Evolutionary conservation across 345 rosid genomes (phyloP).

Genomic region (Melaleuca quinquenervia): DNA sequence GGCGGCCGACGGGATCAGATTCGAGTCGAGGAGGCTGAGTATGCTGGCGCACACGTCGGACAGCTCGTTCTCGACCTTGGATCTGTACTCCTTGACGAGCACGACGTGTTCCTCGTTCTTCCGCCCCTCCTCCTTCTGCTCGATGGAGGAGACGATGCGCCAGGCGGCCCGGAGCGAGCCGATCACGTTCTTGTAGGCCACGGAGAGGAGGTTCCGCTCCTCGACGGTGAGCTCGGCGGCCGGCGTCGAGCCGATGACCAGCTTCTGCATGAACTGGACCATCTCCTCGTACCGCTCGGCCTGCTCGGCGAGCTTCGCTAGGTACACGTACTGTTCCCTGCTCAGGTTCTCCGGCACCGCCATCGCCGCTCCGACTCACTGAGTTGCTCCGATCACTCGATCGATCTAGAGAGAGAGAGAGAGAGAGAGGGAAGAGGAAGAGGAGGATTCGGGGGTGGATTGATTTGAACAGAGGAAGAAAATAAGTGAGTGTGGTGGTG

Average conservation of each 20-base stretch:
- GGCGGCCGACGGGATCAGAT: conserved; percentile 70
- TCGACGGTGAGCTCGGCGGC: conserved; percentile 78
- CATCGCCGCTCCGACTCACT: conserved; percentile 7
- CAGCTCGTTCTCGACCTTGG: conserved; percentile 80
- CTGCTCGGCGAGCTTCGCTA: conserved; percentile 92
- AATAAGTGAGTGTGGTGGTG: not conserved
- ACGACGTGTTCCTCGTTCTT: conserved; percentile 90
- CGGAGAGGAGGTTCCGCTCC: conserved; percentile 93
- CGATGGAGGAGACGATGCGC: conserved; percentile 92
- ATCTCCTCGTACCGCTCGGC: conserved; percentile 98
- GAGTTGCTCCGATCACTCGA: not conserved
- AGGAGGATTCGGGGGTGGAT: not conserved
- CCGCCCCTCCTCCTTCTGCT: conserved; percentile 89
- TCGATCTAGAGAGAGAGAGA: not conserved
- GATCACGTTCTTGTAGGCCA: conserved; percentile 95
- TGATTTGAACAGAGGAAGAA: not conserved
- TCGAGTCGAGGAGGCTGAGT: conserved; percentile 44
- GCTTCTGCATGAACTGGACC: conserved; percentile 88
- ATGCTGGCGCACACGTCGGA: conserved; percentile 71
- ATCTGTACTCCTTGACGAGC: conserved; percentile 90
- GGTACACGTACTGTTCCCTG: conserved; percentile 88
- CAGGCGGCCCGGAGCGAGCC: conserved; percentile 97
- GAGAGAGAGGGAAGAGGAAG: not conserved
- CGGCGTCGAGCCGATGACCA: conserved; percentile 72
- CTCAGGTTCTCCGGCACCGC: conserved; percentile 40